Evolutionary conservation across 371 early-diverging fungal species (phyloP), one percentile per base, ranked within the genome.

Genomic region (Mortierella polycephala): DNA sequence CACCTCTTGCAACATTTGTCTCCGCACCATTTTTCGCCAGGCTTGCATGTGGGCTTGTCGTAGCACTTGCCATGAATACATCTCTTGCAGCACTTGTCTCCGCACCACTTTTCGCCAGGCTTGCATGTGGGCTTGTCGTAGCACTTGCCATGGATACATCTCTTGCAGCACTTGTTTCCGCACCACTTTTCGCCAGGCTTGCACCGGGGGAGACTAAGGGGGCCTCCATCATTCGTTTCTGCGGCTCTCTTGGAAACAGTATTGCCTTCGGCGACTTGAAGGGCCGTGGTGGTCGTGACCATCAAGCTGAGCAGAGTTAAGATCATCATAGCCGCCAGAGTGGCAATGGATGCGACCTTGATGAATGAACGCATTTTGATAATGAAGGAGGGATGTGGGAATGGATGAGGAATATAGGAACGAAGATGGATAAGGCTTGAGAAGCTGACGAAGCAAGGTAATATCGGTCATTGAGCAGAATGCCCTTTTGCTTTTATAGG

Each of bases 201-300:
- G 46, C 46, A n/a, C n/a, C n/a, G n/a, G n/a, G n/a, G n/a, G n/a
- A n/a, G n/a, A n/a, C n/a, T n/a, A n/a, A n/a, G n/a, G n/a, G n/a
- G n/a, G n/a, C n/a, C n/a, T n/a, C n/a, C n/a, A n/a, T n/a, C n/a
- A n/a, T 30, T 30, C 30, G 51, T 51, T 16, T 10, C 20, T 18
- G 7, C 18, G 18, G 10, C 51, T 18, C 46, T 11, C 46, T 46
- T 46, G 16, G 13, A 13, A 2, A 51, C 14, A 18, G 20, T 16
- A 18, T 51, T 18, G 51, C 20, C 51, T 3, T 21, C 20, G 18
- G 20, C n/a, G 18, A 46, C 46, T 46, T 51, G 6, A 51, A 51
- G 51, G 20, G 51, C 51, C 51, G 51, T 51, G 51, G 51, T 51
- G 18, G 51, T n/a, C 20, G 51, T n/a, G 51, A 20, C 14, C 51